phyloP scores from a whole-genome alignment of 2,329 filamentous ascomycete species.

The Phyllosticta citrichinensis region DNA sequence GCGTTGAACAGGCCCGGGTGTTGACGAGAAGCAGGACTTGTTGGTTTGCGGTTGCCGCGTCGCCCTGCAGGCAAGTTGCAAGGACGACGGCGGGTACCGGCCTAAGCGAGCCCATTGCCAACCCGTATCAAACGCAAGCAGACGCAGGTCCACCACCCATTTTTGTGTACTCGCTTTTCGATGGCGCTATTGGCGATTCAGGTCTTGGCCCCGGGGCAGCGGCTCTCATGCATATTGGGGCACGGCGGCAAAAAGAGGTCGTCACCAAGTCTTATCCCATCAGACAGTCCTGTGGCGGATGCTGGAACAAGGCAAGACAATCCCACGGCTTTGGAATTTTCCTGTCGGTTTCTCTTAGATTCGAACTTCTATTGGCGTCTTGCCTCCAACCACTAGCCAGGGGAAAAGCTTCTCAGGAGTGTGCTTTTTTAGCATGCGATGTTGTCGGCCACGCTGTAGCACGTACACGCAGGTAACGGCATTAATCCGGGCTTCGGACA shows the following conservation, averaged over 20 bases:
- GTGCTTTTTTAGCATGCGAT: too few species aligned
- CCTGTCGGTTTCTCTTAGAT: neutral
- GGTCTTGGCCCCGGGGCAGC: neutral
- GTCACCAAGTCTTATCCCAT: too few species aligned
- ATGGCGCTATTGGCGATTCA: neutral
- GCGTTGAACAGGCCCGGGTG: too few species aligned
- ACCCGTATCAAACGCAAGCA: neutral
- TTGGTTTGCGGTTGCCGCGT: neutral
- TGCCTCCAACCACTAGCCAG: too few species aligned
- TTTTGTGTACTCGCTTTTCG: neutral
- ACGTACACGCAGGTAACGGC: too few species aligned
- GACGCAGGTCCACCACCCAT: neutral
- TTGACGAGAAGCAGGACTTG: too few species aligned
- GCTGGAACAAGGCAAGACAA: neutral
- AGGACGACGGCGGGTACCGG: neutral
- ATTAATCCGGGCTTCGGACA: too few species aligned
- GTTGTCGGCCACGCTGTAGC: too few species aligned
- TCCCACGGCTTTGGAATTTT: neutral
- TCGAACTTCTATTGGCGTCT: neutral
- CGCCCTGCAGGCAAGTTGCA: neutral
- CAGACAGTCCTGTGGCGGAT: neutral
- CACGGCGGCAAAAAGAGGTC: neutral
- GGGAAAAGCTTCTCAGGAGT: too few species aligned
- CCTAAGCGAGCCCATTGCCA: neutral
- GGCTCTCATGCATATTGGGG: neutral